Evolutionary conservation across 192 early-diverging fungal genomes (phyloP).

Genomic region (Coemansia sp.): DNA sequence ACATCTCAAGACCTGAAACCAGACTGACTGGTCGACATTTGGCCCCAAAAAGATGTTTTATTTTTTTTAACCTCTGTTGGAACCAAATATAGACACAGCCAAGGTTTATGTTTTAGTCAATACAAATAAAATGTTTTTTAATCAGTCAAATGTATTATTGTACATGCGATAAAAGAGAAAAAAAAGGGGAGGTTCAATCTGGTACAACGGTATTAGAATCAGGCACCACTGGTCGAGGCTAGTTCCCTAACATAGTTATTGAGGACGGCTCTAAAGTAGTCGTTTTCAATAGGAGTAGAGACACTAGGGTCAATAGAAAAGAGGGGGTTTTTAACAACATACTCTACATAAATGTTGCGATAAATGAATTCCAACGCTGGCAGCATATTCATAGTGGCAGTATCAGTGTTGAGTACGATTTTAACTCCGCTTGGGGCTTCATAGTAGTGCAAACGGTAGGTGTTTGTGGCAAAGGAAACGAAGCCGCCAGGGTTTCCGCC

Average conservation of each 20-base stretch:
- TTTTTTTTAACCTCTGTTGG: too few species aligned
- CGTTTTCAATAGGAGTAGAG: conserved; percentile 47
- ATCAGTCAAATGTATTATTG: conserved; percentile 7
- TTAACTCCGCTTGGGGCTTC: conserved; percentile 85
- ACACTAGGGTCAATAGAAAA: conserved; percentile 48
- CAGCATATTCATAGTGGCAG: conserved; percentile 59
- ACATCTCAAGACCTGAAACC: too few species aligned
- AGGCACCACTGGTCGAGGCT: conserved; percentile 3
- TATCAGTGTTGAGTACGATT: conserved; percentile 84
- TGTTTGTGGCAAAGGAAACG: conserved; percentile 67
- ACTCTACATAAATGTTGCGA: conserved; percentile 86
- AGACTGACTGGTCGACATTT: too few species aligned
- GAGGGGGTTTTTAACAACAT: conserved; percentile 88
- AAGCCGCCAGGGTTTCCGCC: conserved; percentile 47
- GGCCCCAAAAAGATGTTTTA: too few species aligned
- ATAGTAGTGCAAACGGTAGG: conserved; percentile 89
- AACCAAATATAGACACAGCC: too few species aligned
- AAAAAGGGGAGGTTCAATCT: too few species aligned
- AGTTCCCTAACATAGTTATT: conserved; percentile 49
- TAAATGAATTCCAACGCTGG: conserved; percentile 78
- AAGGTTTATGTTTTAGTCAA: too few species aligned
- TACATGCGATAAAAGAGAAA: neutral
- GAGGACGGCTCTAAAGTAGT: conserved; percentile 48
- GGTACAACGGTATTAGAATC: too few species aligned
- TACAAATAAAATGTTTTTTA: neutral